Conservation (phyloP, 495 filamentous ascomycete genomes). For the Echria macrotheca region DNA sequence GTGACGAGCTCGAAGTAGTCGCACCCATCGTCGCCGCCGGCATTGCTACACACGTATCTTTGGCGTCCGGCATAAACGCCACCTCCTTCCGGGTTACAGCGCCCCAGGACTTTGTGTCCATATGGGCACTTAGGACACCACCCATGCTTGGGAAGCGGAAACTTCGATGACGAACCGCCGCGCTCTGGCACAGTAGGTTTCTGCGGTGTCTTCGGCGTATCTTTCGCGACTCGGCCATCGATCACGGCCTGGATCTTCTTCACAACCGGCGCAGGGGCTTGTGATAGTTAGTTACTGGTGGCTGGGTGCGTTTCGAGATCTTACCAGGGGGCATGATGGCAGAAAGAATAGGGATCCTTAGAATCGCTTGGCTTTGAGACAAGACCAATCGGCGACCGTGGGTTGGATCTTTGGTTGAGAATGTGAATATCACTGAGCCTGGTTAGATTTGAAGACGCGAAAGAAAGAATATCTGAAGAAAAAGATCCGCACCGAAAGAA, state of each 20-base stretch:
- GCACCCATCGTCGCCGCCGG: constrained; percentile 11
- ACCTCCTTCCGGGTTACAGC: constrained; percentile 1
- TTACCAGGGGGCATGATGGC: too few relatives aligned
- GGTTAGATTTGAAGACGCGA: too few relatives aligned
- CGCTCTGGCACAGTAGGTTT: neutral
- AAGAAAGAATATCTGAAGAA: too few relatives aligned
- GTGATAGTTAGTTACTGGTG: too few relatives aligned
- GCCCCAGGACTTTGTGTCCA: constrained; percentile 12
- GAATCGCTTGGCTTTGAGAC: too few relatives aligned
- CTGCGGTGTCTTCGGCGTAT: neutral
- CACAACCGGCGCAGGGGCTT: neutral
- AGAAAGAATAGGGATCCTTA: too few relatives aligned
- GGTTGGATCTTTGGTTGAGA: too few relatives aligned
- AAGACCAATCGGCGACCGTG: too few relatives aligned
- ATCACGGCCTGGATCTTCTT: neutral
- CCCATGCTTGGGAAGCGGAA: constrained; percentile 13
- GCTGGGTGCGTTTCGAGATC: too few relatives aligned
- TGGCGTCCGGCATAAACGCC: constrained; percentile 5
- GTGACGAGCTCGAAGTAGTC: constrained; percentile 1
- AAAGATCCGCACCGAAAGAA: too few relatives aligned
- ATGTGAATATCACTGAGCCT: too few relatives aligned
- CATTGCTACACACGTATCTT: constrained; percentile 16
- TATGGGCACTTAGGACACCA: constrained; percentile 15
- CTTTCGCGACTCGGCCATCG: constrained; percentile 2
- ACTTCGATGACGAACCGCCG: neutral